Percentiles rank a stretch among this genome's conserved stretches.
These are phyloP conservation scores for Actinomortierella ambigua DNA, from an alignment of 371 early-diverging fungal genomes.

Conservation along the genomic window DNA sequence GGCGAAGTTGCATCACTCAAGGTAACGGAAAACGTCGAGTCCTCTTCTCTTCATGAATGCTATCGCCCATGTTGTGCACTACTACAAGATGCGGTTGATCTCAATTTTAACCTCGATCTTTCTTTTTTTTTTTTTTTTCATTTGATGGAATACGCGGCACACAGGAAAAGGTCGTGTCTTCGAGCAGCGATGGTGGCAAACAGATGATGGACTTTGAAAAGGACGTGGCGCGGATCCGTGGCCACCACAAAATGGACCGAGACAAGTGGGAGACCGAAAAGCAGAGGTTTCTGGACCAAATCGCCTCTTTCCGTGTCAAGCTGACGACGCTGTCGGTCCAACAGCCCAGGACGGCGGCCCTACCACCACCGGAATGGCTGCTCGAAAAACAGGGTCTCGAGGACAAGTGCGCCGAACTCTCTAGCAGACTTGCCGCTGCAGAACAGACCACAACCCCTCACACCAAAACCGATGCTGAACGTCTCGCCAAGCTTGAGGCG, in stretches of 20 bases:
- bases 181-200: constrained; percentile 15
- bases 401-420: constrained; percentile 20
- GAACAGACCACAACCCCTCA: constrained; percentile 9
- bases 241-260: constrained; percentile 9
- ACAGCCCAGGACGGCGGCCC: constrained; percentile 18
- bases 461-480: constrained; percentile 1
- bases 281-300: constrained; percentile 28
- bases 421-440: constrained; percentile 18
- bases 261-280: constrained; percentile 32
- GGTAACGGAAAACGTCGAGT: constrained; percentile 11
- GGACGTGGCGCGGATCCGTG: constrained; percentile 19
- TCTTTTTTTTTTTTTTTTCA: constrained; percentile 2
- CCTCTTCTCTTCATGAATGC: neutral
- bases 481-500: constrained; percentile 22
- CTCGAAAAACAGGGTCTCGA: constrained; percentile 27
- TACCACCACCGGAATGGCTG: constrained; percentile 33
- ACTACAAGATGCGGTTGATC: too few relatives aligned
- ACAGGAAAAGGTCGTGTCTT: constrained; percentile 13
- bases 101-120: too few relatives aligned
- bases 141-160: neutral
- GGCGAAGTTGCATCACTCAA: constrained; percentile 23
- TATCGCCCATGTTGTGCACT: too few relatives aligned
- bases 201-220: constrained; percentile 29
- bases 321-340: constrained; percentile 20
- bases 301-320: constrained; percentile 41